A percentile compares a stretch with the other conserved stretches of the same genome.
These are phyloP conservation scores for Penicillium sp. DNA, from an alignment of 2,329 filamentous ascomycete genomes.

Conservation along the genomic window DNA sequence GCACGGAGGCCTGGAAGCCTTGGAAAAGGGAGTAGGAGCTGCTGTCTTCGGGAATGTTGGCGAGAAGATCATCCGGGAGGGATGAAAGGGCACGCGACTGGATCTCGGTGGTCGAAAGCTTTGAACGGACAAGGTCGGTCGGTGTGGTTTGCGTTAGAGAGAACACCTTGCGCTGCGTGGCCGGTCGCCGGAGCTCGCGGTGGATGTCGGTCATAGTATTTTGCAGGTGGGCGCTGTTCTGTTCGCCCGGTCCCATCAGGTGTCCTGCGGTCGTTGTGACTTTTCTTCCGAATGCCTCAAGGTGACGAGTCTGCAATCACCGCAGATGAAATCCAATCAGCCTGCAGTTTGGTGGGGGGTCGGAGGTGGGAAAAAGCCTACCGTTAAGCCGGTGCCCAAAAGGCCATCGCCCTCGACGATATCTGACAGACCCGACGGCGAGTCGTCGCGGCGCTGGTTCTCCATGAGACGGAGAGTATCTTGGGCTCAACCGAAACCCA, in stretches of 20 bases:
- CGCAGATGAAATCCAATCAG: slow-evolving; percentile 12
- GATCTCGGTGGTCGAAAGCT: slow-evolving; percentile 86
- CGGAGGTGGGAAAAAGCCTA: slow-evolving; percentile 27
- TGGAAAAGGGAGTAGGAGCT: slow-evolving; percentile 93
- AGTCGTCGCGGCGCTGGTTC: slow-evolving; percentile 47
- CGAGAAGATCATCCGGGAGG: slow-evolving; percentile 83
- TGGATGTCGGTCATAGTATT: slow-evolving; percentile 85
- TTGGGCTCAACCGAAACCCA: slow-evolving; percentile 29
- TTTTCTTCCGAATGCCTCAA: slow-evolving; percentile 92
- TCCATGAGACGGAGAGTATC: slow-evolving; percentile 37
- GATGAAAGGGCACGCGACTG: slow-evolving; percentile 88
- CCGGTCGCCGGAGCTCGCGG: slow-evolving; percentile 79
- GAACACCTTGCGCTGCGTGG: slow-evolving; percentile 84
- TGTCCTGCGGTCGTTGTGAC: slow-evolving; percentile 91
- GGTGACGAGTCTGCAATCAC: slow-evolving; percentile 67
- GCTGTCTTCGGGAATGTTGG: slow-evolving; percentile 81
- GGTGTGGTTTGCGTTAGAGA: slow-evolving; percentile 86
- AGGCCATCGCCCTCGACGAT: slow-evolving; percentile 45
- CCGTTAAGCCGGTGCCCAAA: slow-evolving; percentile 49
- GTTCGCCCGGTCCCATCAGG: slow-evolving; percentile 69
- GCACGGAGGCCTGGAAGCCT: slow-evolving; percentile 88
- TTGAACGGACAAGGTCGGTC: slow-evolving; percentile 89
- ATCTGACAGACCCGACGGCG: slow-evolving; percentile 43
- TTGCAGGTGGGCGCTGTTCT: slow-evolving; percentile 67
- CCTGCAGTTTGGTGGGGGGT: slow-evolving; percentile 3